Conservation (phyloP, 345 rosid species). For the Syzygium aqueum region DNA sequence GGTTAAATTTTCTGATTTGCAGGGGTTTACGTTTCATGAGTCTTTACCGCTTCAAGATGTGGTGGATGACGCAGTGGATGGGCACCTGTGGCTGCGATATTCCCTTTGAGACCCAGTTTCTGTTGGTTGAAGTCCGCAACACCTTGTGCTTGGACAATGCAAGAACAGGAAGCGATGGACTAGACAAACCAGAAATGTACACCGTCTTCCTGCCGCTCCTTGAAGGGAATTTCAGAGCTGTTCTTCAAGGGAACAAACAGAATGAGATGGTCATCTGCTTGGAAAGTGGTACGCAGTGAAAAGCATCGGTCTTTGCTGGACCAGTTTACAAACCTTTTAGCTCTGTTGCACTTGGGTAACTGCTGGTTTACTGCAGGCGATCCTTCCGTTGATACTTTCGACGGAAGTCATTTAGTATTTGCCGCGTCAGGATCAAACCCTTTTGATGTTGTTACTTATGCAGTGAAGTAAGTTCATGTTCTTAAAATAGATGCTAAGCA, state of each 20-base stretch:
- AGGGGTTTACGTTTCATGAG: constrained; percentile 20
- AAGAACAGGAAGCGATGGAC: neutral
- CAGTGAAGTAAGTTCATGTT: constrained; percentile 9
- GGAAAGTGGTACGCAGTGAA: constrained; percentile 20
- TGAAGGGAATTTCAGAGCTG: constrained; percentile 26
- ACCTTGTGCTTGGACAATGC: constrained; percentile 6
- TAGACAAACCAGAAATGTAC: constrained; percentile 11
- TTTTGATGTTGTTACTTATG: constrained; percentile 19
- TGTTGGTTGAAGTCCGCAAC: constrained; percentile 22
- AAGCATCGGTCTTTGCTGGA: neutral
- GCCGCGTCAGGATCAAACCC: constrained; percentile 23
- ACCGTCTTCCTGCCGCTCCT: constrained; percentile 20
- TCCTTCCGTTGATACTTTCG: neutral
- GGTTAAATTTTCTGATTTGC: neutral
- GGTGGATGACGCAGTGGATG: constrained; percentile 34
- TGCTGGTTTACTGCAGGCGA: neutral
- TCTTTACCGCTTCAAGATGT: constrained; percentile 31
- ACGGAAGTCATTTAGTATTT: constrained; percentile 8
- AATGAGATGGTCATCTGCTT: constrained; percentile 23
- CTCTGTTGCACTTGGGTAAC: neutral
- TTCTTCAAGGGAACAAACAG: constrained; percentile 22
- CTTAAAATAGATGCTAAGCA: neutral
- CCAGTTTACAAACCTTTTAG: neutral
- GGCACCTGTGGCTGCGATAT: constrained; percentile 26
- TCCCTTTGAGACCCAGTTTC: constrained; percentile 31